Percentiles rank a stretch among this genome's conserved stretches.
Evolutionary conservation across 495 filamentous ascomycete species (phyloP).

Genomic region (Hypoxylon intermedium): DNA sequence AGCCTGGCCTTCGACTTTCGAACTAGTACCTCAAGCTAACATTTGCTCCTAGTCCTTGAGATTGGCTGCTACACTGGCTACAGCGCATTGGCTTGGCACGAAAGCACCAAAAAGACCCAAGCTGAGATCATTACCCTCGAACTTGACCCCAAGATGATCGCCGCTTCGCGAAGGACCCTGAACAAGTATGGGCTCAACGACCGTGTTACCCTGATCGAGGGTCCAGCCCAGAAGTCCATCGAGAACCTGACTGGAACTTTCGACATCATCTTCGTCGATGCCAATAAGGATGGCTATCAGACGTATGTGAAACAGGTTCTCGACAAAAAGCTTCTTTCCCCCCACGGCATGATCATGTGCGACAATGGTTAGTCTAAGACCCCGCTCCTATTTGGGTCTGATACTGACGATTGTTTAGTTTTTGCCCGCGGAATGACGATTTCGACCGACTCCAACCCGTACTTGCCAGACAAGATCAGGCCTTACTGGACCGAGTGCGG

Average conservation of each 20-base stretch:
- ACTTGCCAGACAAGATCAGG: constrained; percentile 1
- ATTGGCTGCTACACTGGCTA: constrained; percentile 48
- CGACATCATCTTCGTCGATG: constrained; percentile 44
- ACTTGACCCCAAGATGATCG: constrained; percentile 33
- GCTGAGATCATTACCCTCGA: constrained; percentile 39
- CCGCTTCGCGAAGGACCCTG: constrained; percentile 27
- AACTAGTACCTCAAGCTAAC: background rate
- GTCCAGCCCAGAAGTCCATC: constrained; percentile 7
- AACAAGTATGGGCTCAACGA: constrained; percentile 21
- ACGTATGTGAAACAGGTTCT: constrained; percentile 29
- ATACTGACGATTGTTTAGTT: constrained; percentile 14
- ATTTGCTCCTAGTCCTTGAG: constrained; percentile 40
- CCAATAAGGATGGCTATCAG: constrained; percentile 39
- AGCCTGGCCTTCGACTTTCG: background rate
- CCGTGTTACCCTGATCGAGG: constrained; percentile 36
- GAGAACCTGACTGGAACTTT: constrained; percentile 28
- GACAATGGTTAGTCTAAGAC: constrained; percentile 41
- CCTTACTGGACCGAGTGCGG: constrained; percentile 17
- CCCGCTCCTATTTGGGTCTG: constrained; percentile 21
- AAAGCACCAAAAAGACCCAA: constrained; percentile 33
- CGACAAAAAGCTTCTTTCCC: constrained; percentile 35
- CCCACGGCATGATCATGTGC: constrained; percentile 39
- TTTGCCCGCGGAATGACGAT: constrained; percentile 26
- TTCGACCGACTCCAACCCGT: constrained; percentile 5
- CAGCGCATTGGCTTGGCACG: constrained; percentile 46